Percentiles rank a stretch among this genome's conserved stretches.
Evolutionary conservation across 306 rosid species (phyloP).

Genomic region (Castanospermum australe): DNA sequence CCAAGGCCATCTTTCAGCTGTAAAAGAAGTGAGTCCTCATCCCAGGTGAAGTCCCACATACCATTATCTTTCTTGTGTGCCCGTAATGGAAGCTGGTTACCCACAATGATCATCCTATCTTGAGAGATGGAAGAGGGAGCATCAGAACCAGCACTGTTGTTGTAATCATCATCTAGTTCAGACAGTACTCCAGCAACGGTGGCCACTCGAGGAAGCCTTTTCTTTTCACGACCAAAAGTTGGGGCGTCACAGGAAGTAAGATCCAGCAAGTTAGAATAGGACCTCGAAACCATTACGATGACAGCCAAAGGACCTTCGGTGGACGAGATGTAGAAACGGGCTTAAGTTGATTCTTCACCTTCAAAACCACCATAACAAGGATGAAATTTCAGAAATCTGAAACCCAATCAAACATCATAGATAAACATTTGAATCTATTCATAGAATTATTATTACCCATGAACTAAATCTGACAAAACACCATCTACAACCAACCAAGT

Average conservation of each 20-base stretch:
- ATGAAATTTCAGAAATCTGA: conserved; percentile 29
- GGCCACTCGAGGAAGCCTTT: conserved; percentile 78
- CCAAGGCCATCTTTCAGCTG: conserved; percentile 92
- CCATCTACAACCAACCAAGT: background rate
- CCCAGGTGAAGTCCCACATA: conserved; percentile 73
- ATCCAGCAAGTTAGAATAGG: conserved; percentile 82
- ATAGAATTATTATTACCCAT: background rate
- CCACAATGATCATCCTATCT: conserved; percentile 84
- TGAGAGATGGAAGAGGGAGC: conserved; percentile 77
- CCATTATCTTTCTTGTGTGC: conserved; percentile 52
- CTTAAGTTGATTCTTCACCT: conserved; percentile 23
- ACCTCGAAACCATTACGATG: conserved; percentile 73
- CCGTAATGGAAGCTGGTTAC: conserved; percentile 80
- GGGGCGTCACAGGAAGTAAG: conserved; percentile 76
- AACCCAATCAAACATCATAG: conserved; percentile 6
- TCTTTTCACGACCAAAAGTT: conserved; percentile 63
- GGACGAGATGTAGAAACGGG: conserved; percentile 22
- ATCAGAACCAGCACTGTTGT: conserved; percentile 66
- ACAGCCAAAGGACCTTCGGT: background rate
- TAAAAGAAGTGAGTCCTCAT: conserved; percentile 85
- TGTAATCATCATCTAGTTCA: conserved; percentile 71
- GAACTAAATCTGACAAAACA: background rate
- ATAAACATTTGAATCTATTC: background rate
- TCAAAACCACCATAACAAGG: conserved; percentile 28
- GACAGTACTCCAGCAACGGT: conserved; percentile 84